These are phyloP conservation scores for Coemansia sp. DNA, from an alignment of 192 early-diverging fungal genomes.

Conservation along the genomic window DNA sequence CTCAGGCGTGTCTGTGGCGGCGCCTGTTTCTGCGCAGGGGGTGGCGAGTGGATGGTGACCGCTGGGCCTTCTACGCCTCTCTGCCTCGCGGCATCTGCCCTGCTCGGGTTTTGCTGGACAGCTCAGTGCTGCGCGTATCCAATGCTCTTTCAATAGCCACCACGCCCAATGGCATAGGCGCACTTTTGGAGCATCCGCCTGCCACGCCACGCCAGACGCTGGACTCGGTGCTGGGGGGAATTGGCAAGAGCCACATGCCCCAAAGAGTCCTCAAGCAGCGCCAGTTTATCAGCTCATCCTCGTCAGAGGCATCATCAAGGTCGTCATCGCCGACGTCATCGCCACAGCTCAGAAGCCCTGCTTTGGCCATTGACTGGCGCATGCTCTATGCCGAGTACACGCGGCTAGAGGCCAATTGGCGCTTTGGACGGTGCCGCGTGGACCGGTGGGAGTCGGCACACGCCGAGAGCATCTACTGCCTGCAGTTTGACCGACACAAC, in stretches of 20 bases:
- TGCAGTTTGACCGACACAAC: conserved; percentile 73
- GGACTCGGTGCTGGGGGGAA: conserved; percentile 11
- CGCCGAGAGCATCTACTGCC: conserved; percentile 80
- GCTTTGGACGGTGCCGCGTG: conserved; percentile 58
- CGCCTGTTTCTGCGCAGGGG: conserved; percentile 29
- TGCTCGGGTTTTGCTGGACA: conserved; percentile 18
- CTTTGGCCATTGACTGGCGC: conserved; percentile 69
- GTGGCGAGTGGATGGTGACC: conserved; percentile 32
- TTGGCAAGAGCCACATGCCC: background rate
- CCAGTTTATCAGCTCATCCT: background rate
- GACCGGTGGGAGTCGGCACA: conserved; percentile 71
- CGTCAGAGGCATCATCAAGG: background rate
- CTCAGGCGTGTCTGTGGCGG: conserved; percentile 43
- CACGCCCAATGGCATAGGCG: background rate
- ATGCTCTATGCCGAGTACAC: conserved; percentile 67
- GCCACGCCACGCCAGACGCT: conserved; percentile 7
- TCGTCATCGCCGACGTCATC: background rate
- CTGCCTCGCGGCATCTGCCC: conserved; percentile 15
- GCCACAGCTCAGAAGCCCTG: conserved; percentile 2
- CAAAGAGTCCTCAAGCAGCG: background rate
- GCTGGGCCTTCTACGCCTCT: conserved; percentile 39
- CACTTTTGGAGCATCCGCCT: background rate
- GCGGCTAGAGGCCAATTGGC: conserved; percentile 74
- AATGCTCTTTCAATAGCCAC: conserved; percentile 7
- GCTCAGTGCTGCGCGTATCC: conserved; percentile 21